Evolutionary conservation across 768 basidiomycete genomes (phyloP), one percentile per base, ranked within the genome.

Genomic region (Lentinula sp.): DNA sequence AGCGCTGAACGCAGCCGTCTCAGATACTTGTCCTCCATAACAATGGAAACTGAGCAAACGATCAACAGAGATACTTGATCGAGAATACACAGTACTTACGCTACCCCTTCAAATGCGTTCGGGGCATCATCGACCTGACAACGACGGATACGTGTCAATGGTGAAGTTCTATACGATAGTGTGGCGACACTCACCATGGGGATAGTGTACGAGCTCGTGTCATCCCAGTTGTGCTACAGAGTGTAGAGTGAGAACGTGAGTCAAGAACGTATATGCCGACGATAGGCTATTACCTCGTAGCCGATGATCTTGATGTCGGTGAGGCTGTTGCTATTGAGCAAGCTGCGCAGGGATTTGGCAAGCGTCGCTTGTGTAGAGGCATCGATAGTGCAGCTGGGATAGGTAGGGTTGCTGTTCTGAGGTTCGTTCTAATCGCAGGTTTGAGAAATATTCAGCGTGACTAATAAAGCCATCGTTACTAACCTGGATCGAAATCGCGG

Each of bases 401-500:
- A 82, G 6, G 76, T 80, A 28, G 55, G 12, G 18, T 64, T 57
- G 45, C 41, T 51, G 36, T 66, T 59, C 51, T 62, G 18, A 2
- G 65, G 65, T n/a, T 66, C 65, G 50, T 66, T 66, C 48, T 83
- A 33, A 32, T 8, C 6, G 15, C 15, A 50, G 16, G 13, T 13
- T 5, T 33, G 35, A 16, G 13, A 15, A 16, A 1, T 51, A n/a
- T 28, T 28, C 28, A 48, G 2, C 15, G 7, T 23, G 28, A 49
- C 23, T 18, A 33, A 18, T 53, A 13, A 16, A 35, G 33, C 10
- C 13, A n/a, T 16, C 15, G 3, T 8, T 36, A 23, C 41, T 39
- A 48, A 66, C 65, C 58, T 91, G 77, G 48, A 88, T 83, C 0
- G 79, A 76, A 48, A 92, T 80, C 0, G 87, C 88, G 61, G 85